These are phyloP conservation scores for Trametes elegans DNA, from an alignment of 768 basidiomycete genomes.

Conservation along the genomic window DNA sequence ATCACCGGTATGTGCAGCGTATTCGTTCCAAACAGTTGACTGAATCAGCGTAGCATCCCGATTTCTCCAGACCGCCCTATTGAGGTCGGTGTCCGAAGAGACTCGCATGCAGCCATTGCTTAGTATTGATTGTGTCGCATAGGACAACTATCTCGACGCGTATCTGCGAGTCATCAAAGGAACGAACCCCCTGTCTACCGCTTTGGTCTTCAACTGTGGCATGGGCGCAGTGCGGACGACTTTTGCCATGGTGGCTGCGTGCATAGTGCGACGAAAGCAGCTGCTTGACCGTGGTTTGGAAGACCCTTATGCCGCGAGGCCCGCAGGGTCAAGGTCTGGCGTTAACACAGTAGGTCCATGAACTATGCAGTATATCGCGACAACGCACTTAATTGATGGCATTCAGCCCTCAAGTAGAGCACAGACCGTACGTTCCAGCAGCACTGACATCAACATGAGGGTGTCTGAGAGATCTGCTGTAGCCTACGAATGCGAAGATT, in stretches of 20 bases:
- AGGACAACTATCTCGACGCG: conserved; percentile 95
- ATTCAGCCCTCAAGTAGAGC: conserved; percentile 24
- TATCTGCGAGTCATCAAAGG: conserved; percentile 80
- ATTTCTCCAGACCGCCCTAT: conserved; percentile 91
- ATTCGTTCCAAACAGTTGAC: neutral
- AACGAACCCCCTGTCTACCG: conserved; percentile 76
- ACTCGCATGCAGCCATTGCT: neutral
- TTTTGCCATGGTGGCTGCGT: conserved; percentile 95
- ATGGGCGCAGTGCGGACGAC: conserved; percentile 97
- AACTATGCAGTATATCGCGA: neutral
- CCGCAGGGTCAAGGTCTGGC: conserved; percentile 33
- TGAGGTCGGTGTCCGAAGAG: conserved; percentile 50
- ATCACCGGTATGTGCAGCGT: conserved; percentile 58
- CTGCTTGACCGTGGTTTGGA: conserved; percentile 56
- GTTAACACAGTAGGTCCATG: conserved; percentile 46
- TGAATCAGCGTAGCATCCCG: conserved; percentile 62
- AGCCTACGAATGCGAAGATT: conserved; percentile 58
- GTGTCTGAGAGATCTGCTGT: neutral
- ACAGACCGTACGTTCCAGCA: neutral
- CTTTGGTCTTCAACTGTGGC: conserved; percentile 92
- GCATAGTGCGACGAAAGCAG: conserved; percentile 76
- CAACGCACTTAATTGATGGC: neutral
- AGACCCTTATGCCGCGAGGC: conserved; percentile 71
- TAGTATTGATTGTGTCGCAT: neutral
- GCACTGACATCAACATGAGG: neutral